Evolutionary conservation across 768 basidiomycete genomes (phyloP).

Genomic region (Boletus coccyginus): DNA sequence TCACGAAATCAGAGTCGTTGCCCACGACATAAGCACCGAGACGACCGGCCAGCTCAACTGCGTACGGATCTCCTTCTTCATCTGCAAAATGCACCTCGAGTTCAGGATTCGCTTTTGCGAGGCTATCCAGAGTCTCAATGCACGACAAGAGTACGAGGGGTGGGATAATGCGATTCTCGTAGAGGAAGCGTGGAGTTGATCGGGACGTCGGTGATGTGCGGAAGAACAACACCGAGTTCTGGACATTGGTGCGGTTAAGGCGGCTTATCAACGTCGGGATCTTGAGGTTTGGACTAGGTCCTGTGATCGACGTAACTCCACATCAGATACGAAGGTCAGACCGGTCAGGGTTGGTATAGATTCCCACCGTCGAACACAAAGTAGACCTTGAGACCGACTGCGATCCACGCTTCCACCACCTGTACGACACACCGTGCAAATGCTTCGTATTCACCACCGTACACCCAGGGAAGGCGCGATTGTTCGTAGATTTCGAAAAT

Average conservation of each 20-base stretch:
- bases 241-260: constrained; percentile 52
- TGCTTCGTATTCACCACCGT: constrained; percentile 74
- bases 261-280: constrained; percentile 65
- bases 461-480: constrained; percentile 75
- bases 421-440: constrained; percentile 47
- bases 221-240: constrained; percentile 72
- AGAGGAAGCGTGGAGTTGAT: constrained; percentile 61
- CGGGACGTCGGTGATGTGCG: constrained; percentile 70
- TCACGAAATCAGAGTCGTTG: constrained; percentile 80
- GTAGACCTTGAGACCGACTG: constrained; percentile 58
- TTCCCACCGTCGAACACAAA: constrained; percentile 81
- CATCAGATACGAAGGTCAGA: constrained; percentile 15
- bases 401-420: constrained; percentile 66
- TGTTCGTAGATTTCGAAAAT: constrained; percentile 65
- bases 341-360: neutral
- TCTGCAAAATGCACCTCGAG: constrained; percentile 71
- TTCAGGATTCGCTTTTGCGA: constrained; percentile 34
- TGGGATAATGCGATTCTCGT: constrained; percentile 72
- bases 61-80: constrained; percentile 79
- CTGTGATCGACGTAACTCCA: constrained; percentile 36
- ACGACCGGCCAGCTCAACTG: constrained; percentile 78
- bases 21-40: constrained; percentile 73
- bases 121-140: constrained; percentile 47
- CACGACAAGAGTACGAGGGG: constrained; percentile 61
- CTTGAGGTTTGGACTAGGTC: constrained; percentile 69